Evolutionary conservation across 306 rosid genomes (phyloP), one percentile per base, ranked within the genome.

Genomic region (Trifolium dubium): DNA sequence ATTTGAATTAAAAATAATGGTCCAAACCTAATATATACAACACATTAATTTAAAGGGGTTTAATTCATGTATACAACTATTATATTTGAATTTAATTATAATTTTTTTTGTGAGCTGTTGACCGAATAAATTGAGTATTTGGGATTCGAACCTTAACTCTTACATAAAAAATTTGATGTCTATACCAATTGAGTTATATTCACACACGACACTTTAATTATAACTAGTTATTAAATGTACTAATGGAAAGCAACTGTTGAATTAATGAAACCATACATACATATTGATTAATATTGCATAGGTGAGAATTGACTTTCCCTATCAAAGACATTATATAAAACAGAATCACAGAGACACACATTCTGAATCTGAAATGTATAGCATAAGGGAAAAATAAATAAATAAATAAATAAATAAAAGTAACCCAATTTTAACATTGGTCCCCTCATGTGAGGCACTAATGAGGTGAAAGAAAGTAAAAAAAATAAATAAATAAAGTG

Each of bases 381-480:
- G 13, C 41, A 53, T 37, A 72, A 77, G 64, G 59, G 72, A 66
- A 54, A 66, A 63, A 72, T n/a, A n/a, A n/a, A n/a, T n/a, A n/a
- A n/a, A n/a, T n/a, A n/a, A 53, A 72, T 23, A 71, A 71, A 39
- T 62, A 66, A 58, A 66, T 56, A 79, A 71, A 61, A 56, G 73
- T 60, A 83, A 53, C 67, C 15, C 11, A 76, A 68, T 37, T 69
- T 80, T 62, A 69, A 75, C 32, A 75, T 64, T 77, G 88, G 88
- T 84, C 88, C 85, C 87, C 88, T 62, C 83, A 56, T 77, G 19
- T 12, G 82, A 74, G 71, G 80, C 83, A 77, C 46, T 73, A 77
- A 69, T 54, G 60, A 54, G 79, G 18, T 64, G 73, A 84, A 80
- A 77, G 77, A 73, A 77, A 37, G 40, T 13, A 30, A 59, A 56